Conservation (phyloP, 495 filamentous ascomycete genomes). For the Trichoderma asperelloides region DNA sequence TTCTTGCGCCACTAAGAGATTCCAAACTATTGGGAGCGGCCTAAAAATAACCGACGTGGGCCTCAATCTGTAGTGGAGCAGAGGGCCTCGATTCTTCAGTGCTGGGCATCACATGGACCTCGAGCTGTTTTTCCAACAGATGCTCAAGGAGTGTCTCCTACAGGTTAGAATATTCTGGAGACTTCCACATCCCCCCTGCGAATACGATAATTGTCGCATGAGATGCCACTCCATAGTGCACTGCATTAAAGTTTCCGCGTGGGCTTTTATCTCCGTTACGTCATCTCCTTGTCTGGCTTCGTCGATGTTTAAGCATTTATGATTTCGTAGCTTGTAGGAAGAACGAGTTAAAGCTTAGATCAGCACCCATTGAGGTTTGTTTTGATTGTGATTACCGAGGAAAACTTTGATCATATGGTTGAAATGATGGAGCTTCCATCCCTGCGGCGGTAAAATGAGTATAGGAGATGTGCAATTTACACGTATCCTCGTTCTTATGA, state of each 20-base stretch:
- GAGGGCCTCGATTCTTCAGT: not conserved
- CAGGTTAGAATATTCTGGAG: constrained; percentile 3
- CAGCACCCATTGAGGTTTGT: not conserved
- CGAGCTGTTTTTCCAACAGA: not conserved
- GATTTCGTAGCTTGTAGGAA: not conserved
- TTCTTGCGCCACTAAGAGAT: not conserved
- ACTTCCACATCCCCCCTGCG: not conserved
- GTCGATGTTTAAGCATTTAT: not conserved
- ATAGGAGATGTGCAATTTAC: not conserved
- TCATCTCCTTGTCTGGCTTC: not conserved
- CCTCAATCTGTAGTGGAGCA: not conserved
- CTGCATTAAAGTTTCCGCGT: constrained; percentile 1
- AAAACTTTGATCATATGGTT: not conserved
- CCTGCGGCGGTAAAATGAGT: not conserved
- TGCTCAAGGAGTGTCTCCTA: not conserved
- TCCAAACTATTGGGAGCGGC: not conserved
- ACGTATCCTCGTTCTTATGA: not conserved
- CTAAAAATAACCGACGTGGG: constrained; percentile 5
- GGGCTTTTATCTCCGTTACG: not conserved
- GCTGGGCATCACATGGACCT: not conserved
- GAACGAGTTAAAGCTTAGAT: not conserved
- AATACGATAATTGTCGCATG: constrained; percentile 7
- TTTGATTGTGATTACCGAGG: not conserved
- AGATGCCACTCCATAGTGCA: constrained; percentile 1
- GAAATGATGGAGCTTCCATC: not conserved